Evolutionary conservation across 495 filamentous ascomycete species (phyloP).

Genomic region (Glarea lozoyensis): DNA sequence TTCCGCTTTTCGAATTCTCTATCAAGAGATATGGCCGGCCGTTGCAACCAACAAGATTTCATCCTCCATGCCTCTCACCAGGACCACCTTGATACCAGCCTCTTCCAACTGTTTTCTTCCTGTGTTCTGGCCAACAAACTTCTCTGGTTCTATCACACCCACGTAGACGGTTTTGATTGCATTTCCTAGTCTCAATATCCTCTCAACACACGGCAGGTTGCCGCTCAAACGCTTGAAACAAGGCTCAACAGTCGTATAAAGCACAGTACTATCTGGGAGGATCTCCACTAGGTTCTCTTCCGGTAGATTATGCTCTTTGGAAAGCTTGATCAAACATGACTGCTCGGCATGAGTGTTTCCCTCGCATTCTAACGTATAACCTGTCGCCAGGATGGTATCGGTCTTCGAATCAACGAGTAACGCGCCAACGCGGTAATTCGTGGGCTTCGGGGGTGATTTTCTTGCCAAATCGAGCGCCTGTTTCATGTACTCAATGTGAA

Average conservation of each 20-base stretch:
- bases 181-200: constrained; percentile 55
- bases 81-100: constrained; percentile 65
- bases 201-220: constrained; percentile 72
- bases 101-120: constrained; percentile 60
- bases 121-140: constrained; percentile 74
- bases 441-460: constrained; percentile 72
- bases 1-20: background rate
- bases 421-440: constrained; percentile 91
- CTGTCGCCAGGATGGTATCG: constrained; percentile 65
- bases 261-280: constrained; percentile 45
- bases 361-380: constrained; percentile 81
- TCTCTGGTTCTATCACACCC: constrained; percentile 81
- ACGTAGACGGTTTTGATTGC: constrained; percentile 75
- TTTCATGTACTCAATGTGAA: constrained; percentile 60
- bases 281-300: constrained; percentile 48
- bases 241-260: constrained; percentile 95
- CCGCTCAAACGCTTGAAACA: constrained; percentile 76
- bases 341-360: constrained; percentile 98
- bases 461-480: constrained; percentile 65
- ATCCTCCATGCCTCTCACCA: constrained; percentile 66
- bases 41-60: constrained; percentile 75
- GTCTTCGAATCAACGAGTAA: constrained; percentile 53
- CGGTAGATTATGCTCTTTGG: constrained; percentile 25
- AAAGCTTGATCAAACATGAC: constrained; percentile 72
- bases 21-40: constrained; percentile 60